Percentiles rank a stretch among this genome's conserved stretches.
Evolutionary conservation across 2,329 filamentous ascomycete genomes (phyloP).

Genomic region (Trichoderma sp.): DNA sequence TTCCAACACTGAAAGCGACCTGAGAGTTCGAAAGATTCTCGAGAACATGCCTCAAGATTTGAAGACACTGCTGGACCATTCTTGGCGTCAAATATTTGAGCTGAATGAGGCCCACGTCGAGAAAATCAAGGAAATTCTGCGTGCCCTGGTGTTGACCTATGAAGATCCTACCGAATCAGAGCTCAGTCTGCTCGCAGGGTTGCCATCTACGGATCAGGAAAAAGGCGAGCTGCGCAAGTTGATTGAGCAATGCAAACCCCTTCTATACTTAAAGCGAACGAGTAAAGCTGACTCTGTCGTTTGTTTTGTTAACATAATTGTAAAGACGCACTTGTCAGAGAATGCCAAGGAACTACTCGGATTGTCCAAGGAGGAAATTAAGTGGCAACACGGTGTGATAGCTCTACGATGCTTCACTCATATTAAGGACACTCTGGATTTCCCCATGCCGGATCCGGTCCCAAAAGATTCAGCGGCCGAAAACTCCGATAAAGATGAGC

Average conservation of each 20-base stretch:
- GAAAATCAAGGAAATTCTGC: slow-evolving; percentile 45
- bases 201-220: slow-evolving; percentile 35
- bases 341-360: slow-evolving; percentile 37
- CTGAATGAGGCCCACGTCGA: slow-evolving; percentile 35
- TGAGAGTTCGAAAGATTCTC: slow-evolving; percentile 41
- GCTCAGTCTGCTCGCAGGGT: slow-evolving; percentile 40
- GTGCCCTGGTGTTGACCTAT: slow-evolving; percentile 43
- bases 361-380: slow-evolving; percentile 41
- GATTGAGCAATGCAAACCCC: slow-evolving; percentile 42
- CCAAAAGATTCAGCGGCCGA: neutral
- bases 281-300: neutral
- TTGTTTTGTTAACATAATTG: slow-evolving; percentile 34
- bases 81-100: slow-evolving; percentile 42
- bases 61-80: slow-evolving; percentile 38
- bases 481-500: neutral
- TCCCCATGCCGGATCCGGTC: slow-evolving; percentile 20
- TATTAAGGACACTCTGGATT: slow-evolving; percentile 38
- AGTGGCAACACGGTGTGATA: slow-evolving; percentile 45
- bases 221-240: slow-evolving; percentile 37
- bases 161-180: slow-evolving; percentile 44
- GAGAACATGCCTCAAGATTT: slow-evolving; percentile 44
- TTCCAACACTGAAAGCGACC: slow-evolving; percentile 39
- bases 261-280: slow-evolving; percentile 30
- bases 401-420: slow-evolving; percentile 42
- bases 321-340: slow-evolving; percentile 43